Base-by-base conservation (phyloP, 495 filamentous ascomycete species). In the Neurospora africana region DNA sequence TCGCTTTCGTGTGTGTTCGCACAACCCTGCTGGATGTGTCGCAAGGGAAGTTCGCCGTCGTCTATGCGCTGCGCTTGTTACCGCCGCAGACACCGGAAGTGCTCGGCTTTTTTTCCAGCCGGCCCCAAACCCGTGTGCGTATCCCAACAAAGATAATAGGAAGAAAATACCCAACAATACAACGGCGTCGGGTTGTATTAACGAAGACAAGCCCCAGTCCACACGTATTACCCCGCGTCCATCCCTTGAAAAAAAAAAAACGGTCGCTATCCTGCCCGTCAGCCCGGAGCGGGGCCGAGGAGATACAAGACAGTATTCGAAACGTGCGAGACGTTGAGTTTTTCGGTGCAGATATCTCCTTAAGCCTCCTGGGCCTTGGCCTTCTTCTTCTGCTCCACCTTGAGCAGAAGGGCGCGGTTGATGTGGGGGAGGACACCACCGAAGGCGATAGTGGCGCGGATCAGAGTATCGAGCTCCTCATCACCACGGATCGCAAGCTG, bases 381-480 rank as follows among this genome's bases (percentile, higher is more conserved):
- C 87, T 95, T 96, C 93, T 99, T 99, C 92, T 98, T 98, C 84
- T 98, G 93, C 84, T 98, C 96, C 70, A 98, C 96, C 91, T 99
- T 99, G 79, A 98, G 88, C 74, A 99, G 86, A 73, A 99, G 86
- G 30, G 95, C 95, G 75, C 95, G 92, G 86, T 99, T 98, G 92
- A 99, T 99, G 82, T 97, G 95, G 38, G 95, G 95, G 77, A 99
- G 85, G 44, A 99, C 95, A 91, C 95, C 95, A 84, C 95, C 95
- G 74, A 96, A 98, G 72, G 95, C 95, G 80, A 99, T 99, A 68
- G 95, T 99, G 37, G 95, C 95, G 76, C 96, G 92, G 81, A 98
- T 98, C 39, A 99, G 87, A 44, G 93, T 98, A 78, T 99, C 95
- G 75, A 99, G 87, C 84, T 99, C 95, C 85, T 99, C 95, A 81